Percentiles rank a stretch among this genome's conserved stretches.
Evolutionary conservation across 2,329 filamentous ascomycete genomes (phyloP).

Genomic region (Neonectria faginata): DNA sequence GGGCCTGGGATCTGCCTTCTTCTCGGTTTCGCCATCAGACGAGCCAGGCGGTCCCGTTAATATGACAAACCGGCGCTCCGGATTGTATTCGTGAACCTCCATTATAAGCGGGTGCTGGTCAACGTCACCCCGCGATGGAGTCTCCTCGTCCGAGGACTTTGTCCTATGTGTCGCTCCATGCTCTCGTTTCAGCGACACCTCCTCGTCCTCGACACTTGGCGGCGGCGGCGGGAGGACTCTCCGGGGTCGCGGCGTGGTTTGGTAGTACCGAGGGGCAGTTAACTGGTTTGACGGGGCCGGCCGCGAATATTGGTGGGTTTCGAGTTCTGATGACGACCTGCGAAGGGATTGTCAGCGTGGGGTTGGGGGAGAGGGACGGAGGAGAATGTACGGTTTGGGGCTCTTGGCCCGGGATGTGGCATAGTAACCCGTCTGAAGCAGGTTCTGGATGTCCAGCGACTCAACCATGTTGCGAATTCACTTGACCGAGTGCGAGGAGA

Average conservation of each 20-base stretch:
- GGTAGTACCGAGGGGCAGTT: conserved; percentile 32
- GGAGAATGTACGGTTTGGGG: conserved; percentile 44
- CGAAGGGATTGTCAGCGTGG: conserved; percentile 30
- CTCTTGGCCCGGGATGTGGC: conserved; percentile 58
- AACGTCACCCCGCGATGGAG: conserved; percentile 70
- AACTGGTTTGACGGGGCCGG: conserved; percentile 36
- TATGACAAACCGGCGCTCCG: conserved; percentile 75
- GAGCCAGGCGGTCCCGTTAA: conserved; percentile 53
- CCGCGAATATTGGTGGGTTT: conserved; percentile 32
- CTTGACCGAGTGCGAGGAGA: conserved; percentile 27
- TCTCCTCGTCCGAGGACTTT: conserved; percentile 61
- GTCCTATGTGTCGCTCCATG: conserved; percentile 52
- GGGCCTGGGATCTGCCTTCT: conserved; percentile 36
- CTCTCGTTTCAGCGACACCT: conserved; percentile 71
- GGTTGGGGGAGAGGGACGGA: conserved; percentile 1
- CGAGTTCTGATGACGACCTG: conserved; percentile 37
- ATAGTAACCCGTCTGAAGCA: conserved; percentile 64
- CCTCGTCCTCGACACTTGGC: conserved; percentile 78
- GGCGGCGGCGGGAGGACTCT: conserved; percentile 65
- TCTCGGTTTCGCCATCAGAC: conserved; percentile 43
- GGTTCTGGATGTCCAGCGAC: conserved; percentile 57
- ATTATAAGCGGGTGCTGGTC: conserved; percentile 77
- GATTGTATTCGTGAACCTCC: conserved; percentile 69
- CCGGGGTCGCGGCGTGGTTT: conserved; percentile 33
- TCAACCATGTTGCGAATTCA: conserved; percentile 56